phyloP scores from a whole-genome alignment of 2,329 filamentous ascomycete species.

The Coniella lustricola region DNA sequence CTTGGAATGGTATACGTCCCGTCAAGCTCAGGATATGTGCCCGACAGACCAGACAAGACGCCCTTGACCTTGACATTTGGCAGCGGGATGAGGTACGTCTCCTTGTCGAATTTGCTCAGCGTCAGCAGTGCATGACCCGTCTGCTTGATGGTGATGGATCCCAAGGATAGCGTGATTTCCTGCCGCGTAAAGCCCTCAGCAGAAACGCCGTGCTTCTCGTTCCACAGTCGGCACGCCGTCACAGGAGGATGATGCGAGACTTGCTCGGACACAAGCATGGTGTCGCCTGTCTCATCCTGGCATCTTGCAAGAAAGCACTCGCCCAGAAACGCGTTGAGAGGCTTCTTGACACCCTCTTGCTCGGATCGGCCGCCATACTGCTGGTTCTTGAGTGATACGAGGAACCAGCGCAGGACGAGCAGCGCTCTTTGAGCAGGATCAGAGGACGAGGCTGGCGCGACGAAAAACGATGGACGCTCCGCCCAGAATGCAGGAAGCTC shows the following conservation, averaged over 20 bases:
- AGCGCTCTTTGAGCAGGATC: conserved; percentile 34
- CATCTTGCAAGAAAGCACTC: conserved; percentile 37
- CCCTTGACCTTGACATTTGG: conserved; percentile 22
- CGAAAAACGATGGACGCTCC: conserved; percentile 44
- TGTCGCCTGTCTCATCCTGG: conserved; percentile 21
- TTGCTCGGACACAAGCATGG: conserved; percentile 22
- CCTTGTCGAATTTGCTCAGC: conserved; percentile 26
- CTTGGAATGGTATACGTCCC: conserved; percentile 22
- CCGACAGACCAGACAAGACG: conserved; percentile 14
- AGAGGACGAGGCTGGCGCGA: conserved; percentile 33
- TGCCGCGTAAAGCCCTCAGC: conserved; percentile 22
- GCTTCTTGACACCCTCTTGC: conserved; percentile 38
- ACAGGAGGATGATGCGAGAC: conserved; percentile 26
- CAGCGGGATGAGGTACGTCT: conserved; percentile 24
- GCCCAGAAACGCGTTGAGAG: conserved; percentile 42
- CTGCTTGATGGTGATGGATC: conserved; percentile 20
- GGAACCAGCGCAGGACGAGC: conserved; percentile 41
- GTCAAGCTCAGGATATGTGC: conserved; percentile 22
- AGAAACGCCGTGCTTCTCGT: conserved; percentile 20
- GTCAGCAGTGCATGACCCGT: conserved; percentile 22
- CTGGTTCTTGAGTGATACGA: conserved; percentile 38
- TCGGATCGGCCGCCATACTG: conserved; percentile 27
- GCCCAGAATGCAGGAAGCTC: conserved; percentile 52
- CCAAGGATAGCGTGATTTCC: conserved; percentile 20
- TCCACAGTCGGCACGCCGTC: conserved; percentile 23